Conservation (phyloP, 129 eudicot species). For the Glebionis coronaria region DNA sequence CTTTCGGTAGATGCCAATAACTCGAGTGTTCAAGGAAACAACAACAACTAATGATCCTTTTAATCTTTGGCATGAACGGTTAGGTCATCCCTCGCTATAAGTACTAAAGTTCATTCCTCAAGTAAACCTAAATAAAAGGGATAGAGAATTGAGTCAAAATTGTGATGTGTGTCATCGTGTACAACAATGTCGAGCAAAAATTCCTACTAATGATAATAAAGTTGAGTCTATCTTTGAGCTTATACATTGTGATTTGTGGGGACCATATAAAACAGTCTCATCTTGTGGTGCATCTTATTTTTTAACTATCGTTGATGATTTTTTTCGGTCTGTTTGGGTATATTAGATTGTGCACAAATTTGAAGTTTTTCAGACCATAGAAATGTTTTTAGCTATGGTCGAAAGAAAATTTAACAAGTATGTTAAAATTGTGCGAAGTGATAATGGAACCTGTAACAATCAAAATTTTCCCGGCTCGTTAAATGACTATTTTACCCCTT, state of each 20-base stretch:
- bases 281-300: not conserved
- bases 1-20: not conserved
- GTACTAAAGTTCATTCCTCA: not conserved
- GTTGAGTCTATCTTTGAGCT: not conserved
- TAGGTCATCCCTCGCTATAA: slow-evolving; percentile 10
- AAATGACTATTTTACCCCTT: too few species aligned
- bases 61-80: not conserved
- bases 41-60: not conserved
- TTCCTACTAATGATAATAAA: slow-evolving; percentile 1
- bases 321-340: slow-evolving; percentile 8
- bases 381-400: not conserved
- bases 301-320: slow-evolving; percentile 10
- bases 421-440: not conserved
- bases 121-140: too few species aligned
- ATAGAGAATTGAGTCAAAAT: too few species aligned
- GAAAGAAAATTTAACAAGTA: too few species aligned
- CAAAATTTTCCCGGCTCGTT: too few species aligned
- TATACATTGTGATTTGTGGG: slow-evolving; percentile 6
- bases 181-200: not conserved
- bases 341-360: not conserved
- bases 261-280: too few species aligned
- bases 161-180: too few species aligned
- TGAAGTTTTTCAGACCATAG: not conserved
- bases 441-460: too few species aligned
- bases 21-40: not conserved